A percentile compares a stretch with the other conserved stretches of the same genome.
Conservation (phyloP, 2,329 filamentous ascomycete genomes). For the Cladophialophora carrionii region DNA sequence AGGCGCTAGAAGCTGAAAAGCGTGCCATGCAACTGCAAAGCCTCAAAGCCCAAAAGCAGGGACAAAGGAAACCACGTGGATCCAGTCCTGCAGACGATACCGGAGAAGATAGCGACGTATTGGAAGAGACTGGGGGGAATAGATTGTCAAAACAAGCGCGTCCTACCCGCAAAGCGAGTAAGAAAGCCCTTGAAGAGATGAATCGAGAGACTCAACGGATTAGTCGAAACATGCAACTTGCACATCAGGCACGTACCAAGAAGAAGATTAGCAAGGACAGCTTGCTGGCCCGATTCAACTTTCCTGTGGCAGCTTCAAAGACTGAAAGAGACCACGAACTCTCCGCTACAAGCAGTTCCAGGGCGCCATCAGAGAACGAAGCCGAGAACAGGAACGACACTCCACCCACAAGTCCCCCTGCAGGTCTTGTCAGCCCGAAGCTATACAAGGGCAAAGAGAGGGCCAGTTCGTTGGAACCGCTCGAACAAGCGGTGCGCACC, state of each 20-base stretch:
- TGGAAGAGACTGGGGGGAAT: conserved; percentile 66
- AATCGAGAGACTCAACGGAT: conserved; percentile 90
- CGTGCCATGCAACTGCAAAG: conserved; percentile 43
- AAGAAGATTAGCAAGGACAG: conserved; percentile 86
- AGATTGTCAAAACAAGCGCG: conserved; percentile 63
- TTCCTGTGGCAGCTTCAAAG: conserved; percentile 43
- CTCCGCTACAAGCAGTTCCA: conserved; percentile 57
- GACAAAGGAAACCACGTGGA: conserved; percentile 40
- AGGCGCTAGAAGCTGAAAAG: conserved; percentile 58
- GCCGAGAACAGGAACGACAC: conserved; percentile 58
- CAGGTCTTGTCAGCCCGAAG: conserved; percentile 23
- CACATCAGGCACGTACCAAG: conserved; percentile 85
- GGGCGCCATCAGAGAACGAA: conserved; percentile 50
- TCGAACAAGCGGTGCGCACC: conserved; percentile 4
- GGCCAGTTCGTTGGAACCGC: conserved; percentile 43
- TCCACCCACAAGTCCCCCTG: conserved; percentile 69
- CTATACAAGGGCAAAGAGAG: conserved; percentile 67
- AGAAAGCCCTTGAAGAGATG: conserved; percentile 94
- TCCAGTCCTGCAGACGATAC: conserved; percentile 46
- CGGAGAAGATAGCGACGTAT: conserved; percentile 59
- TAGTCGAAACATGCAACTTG: conserved; percentile 84
- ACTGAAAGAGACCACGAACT: conserved; percentile 38
- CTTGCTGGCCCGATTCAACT: conserved; percentile 83
- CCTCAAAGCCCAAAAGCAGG: conserved; percentile 36
- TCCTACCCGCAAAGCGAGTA: conserved; percentile 83